Conservation (phyloP, 192 early-diverging fungal genomes). For the Backusella psychrophila region DNA sequence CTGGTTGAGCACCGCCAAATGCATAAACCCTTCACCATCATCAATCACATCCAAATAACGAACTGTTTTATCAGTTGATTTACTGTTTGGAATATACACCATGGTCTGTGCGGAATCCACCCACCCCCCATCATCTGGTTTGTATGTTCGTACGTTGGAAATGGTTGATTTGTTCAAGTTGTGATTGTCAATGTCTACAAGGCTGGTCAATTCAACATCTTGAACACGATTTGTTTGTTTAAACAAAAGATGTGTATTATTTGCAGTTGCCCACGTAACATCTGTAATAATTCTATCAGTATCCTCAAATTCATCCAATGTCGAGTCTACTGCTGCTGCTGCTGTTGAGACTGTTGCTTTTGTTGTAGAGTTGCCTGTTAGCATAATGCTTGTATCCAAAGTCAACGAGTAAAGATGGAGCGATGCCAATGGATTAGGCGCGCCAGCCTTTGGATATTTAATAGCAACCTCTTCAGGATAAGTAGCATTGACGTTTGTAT, state of each 20-base stretch:
- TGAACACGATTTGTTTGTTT: conserved; percentile 90
- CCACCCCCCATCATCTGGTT: conserved; percentile 70
- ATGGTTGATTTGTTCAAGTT: conserved; percentile 28
- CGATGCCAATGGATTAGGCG: conserved; percentile 77
- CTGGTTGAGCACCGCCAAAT: conserved; percentile 61
- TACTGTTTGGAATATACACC: conserved; percentile 32
- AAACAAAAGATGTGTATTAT: conserved; percentile 61
- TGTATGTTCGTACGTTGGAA: conserved; percentile 50
- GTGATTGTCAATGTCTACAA: conserved; percentile 44
- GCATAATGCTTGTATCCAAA: conserved; percentile 7
- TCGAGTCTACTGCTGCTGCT: conserved; percentile 12
- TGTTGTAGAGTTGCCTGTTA: conserved; percentile 27
- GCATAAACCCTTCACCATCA: conserved; percentile 59
- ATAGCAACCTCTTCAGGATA: conserved; percentile 75
- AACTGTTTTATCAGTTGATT: conserved; percentile 26
- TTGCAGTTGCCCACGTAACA: conserved; percentile 75
- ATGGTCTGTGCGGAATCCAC: conserved; percentile 59
- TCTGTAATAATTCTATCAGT: conserved; percentile 81
- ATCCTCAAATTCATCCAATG: conserved; percentile 47
- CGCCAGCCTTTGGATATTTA: conserved; percentile 92
- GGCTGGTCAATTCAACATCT: conserved; percentile 69
- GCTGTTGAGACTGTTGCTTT: conserved; percentile 4
- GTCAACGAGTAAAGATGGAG: conserved; percentile 62
- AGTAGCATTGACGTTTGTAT: conserved; percentile 48
- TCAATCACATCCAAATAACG: conserved; percentile 68